These are phyloP conservation scores for Symbiodinium pilosum DNA, from an alignment of 73 alveolate species.

Conservation along the genomic window DNA sequence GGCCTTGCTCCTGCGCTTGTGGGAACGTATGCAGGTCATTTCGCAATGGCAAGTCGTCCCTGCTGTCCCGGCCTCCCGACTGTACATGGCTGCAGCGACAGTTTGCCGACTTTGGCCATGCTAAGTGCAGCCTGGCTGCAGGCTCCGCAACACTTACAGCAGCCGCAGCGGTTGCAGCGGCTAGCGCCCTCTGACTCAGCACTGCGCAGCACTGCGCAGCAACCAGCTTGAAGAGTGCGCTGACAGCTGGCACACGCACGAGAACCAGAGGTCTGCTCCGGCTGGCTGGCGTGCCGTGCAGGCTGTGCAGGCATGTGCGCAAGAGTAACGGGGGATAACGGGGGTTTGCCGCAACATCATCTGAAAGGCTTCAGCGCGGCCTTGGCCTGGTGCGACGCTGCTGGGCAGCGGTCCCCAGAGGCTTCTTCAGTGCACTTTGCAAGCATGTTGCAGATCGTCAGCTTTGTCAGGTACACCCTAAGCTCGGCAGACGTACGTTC, in stretches of 20 bases:
- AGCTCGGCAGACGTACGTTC: neutral
- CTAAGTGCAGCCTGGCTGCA: neutral
- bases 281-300: conserved; percentile 19
- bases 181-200: neutral
- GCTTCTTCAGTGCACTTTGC: neutral
- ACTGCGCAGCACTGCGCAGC: neutral
- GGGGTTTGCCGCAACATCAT: too few species aligned
- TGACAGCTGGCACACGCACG: neutral
- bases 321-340: too few species aligned
- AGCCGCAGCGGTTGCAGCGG: conserved; percentile 9
- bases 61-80: too few species aligned
- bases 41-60: neutral
- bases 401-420: neutral
- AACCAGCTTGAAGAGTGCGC: neutral
- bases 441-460: too few species aligned
- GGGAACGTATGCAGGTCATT: neutral
- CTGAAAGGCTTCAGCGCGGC: too few species aligned
- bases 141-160: too few species aligned
- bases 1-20: neutral
- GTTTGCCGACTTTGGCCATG: neutral
- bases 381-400: neutral
- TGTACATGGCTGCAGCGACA: too few species aligned
- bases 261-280: neutral
- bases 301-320: neutral
- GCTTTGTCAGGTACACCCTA: neutral